Conservation (phyloP, 495 filamentous ascomycete species). For the Podospora conica region DNA sequence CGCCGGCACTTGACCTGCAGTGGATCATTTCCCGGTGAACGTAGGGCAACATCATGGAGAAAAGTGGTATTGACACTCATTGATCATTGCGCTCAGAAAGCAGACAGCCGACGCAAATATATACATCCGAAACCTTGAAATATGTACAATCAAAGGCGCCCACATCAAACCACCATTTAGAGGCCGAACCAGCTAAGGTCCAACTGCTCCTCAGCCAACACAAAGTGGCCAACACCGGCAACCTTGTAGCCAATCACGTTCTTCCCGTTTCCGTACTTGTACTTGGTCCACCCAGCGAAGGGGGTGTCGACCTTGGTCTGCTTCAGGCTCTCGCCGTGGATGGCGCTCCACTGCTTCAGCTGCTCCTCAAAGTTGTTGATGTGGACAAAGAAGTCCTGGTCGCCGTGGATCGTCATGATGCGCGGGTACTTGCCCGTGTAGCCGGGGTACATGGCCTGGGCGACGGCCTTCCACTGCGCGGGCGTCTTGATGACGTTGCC, state of each 20-base stretch:
- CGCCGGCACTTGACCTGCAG: not conserved
- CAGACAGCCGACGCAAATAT: not conserved
- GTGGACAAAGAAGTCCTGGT: not conserved
- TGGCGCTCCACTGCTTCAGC: conserved; percentile 3
- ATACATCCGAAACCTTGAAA: not conserved
- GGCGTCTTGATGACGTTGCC: not conserved
- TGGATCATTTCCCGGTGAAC: not conserved
- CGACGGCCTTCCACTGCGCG: conserved; percentile 1
- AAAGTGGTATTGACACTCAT: not conserved
- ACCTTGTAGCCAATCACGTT: not conserved
- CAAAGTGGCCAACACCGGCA: not conserved
- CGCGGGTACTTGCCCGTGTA: not conserved
- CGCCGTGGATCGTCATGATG: conserved; percentile 1
- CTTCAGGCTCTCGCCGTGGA: not conserved
- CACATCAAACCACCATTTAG: not conserved
- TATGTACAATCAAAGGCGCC: not conserved
- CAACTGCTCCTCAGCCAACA: not conserved
- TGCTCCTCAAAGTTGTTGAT: not conserved
- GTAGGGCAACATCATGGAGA: not conserved
- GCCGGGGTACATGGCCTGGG: conserved; percentile 1
- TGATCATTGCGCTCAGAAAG: not conserved
- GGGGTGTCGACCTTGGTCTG: not conserved
- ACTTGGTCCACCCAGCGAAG: not conserved
- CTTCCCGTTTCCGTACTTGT: not conserved
- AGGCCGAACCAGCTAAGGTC: not conserved